A percentile compares a stretch with the other conserved stretches of the same genome.
phyloP scores from a whole-genome alignment of 1,139 yeast genomes.

The Hyphopichia burtonii region DNA sequence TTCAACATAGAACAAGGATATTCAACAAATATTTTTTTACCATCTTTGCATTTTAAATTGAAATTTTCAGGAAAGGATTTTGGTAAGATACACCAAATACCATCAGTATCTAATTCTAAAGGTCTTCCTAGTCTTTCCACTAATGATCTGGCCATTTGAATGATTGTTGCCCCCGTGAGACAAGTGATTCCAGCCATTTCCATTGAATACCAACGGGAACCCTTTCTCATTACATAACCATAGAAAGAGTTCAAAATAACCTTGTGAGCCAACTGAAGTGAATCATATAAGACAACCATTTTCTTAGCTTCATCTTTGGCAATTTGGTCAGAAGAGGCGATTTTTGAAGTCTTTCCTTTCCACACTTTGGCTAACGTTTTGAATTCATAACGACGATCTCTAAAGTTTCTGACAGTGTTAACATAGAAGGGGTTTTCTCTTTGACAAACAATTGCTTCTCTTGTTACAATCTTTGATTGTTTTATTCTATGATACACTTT shows the following conservation, averaged over 20 bases:
- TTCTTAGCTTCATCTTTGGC: conserved; percentile 83
- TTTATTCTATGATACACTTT: conserved; percentile 82
- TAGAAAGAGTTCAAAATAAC: conserved; percentile 95
- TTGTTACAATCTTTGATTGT: conserved; percentile 77
- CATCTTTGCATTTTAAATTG: conserved; percentile 67
- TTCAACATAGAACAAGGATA: conserved; percentile 98
- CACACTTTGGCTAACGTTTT: conserved; percentile 92
- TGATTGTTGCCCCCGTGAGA: conserved; percentile 95
- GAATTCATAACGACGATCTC: conserved; percentile 95
- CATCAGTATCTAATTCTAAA: conserved; percentile 95
- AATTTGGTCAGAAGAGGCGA: conserved; percentile 52
- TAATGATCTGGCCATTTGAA: conserved; percentile 91
- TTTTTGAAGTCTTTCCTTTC: conserved; percentile 74
- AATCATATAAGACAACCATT: conserved; percentile 92
- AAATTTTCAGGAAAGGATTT: conserved; percentile 89
- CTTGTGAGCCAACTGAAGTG: conserved; percentile 94
- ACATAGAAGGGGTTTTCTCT: conserved; percentile 97
- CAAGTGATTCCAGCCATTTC: conserved; percentile 99
- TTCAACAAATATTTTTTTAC: conserved; percentile 74
- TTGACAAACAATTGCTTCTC: conserved; percentile 96
- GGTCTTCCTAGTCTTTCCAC: conserved; percentile 98
- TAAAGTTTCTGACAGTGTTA: conserved; percentile 87
- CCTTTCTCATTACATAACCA: conserved; percentile 98
- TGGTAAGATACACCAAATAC: conserved; percentile 99
- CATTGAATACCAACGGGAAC: conserved; percentile 99